Base-by-base conservation (phyloP, 768 basidiomycete species). In the Holtermannia corniformis region DNA sequence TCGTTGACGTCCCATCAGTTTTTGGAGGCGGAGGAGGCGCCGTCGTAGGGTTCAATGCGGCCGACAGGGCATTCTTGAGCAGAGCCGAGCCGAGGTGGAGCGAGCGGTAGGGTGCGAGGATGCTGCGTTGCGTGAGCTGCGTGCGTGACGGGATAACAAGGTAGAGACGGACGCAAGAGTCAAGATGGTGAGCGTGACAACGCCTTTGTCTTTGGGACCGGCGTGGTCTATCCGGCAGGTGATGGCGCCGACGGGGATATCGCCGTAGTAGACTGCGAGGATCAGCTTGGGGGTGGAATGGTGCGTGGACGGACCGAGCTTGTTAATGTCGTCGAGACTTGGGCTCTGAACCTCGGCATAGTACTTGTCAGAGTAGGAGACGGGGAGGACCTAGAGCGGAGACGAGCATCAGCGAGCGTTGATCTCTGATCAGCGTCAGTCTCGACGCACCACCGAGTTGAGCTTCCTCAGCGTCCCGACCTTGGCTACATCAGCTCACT, bases 161-260 rank as follows among this genome's bases (percentile, higher is more conserved):
- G 41, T 7, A 44, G 16, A 42, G 27, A 50, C 68, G 55, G 46
- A 70, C 69, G 67, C 63, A 42, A 71, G 59, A n/a, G 64, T 67
- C 12, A 71, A 56, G 24, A 71, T 66, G 20, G 66, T 64, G 19
- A 71, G 48, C 1, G 67, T 68, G 21, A 66, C 63, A 3, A 24
- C n/a, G 2, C 20, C 25, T 44, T 59, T 57, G 24, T 63, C 59
- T 42, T 64, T 64, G 4, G 60, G 49, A 13, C 57, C 49, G 16
- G 58, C 55, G 44, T 65, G 62, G 2, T 68, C 67, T 26, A 69
- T 61, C 41, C 59, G 57, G 46, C 67, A 65, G 28, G 65, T 63
- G 47, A 63, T 61, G 4, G 67, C 68, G 37, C 70, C 70, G 27
- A 71, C 70, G 41, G 70, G 70, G 48, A 71, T 71, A 54, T 71